These are phyloP conservation scores for Picea mariana DNA, from an alignment of 83 land plant species.

Conservation along the genomic window DNA sequence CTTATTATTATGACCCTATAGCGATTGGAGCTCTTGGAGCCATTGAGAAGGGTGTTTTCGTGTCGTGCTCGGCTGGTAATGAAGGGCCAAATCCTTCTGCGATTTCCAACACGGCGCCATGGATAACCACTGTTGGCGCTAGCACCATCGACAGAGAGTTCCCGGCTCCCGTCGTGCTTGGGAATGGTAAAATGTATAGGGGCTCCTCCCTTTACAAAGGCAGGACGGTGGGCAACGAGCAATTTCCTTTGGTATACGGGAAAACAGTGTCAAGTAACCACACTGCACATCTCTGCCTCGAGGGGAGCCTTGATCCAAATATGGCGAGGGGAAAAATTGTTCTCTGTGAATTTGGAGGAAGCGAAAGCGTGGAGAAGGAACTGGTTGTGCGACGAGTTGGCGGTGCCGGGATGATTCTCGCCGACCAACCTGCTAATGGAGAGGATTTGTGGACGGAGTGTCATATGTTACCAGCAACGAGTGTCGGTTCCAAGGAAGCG, in stretches of 20 bases:
- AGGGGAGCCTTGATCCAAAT: not conserved
- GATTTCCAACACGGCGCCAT: conserved; percentile 26
- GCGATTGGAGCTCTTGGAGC: too few relatives aligned
- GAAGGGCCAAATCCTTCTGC: conserved; percentile 33
- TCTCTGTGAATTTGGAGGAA: conserved; percentile 66
- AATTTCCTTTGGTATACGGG: too few relatives aligned
- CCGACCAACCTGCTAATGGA: conserved; percentile 51
- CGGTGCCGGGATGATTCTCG: conserved; percentile 77
- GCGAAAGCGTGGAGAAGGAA: conserved; percentile 66
- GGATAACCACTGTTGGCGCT: too few relatives aligned
- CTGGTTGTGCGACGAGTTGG: conserved; percentile 64
- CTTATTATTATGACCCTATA: not conserved
- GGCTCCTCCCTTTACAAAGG: not conserved
- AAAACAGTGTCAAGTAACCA: not conserved
- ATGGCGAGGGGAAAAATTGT: conserved; percentile 66
- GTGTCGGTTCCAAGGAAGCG: conserved; percentile 54
- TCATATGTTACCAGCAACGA: conserved; percentile 62
- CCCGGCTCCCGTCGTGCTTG: conserved; percentile 29
- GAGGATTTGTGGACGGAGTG: conserved; percentile 70
- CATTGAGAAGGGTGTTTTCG: too few relatives aligned
- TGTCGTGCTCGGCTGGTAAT: too few relatives aligned
- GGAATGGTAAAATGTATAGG: conserved; percentile 20
- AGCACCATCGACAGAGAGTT: too few relatives aligned
- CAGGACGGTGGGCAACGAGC: too few relatives aligned
- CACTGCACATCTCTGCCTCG: not conserved